These are phyloP conservation scores for Curvularia hawaiiensis DNA, from an alignment of 2,329 filamentous ascomycete genomes.

Conservation along the genomic window DNA sequence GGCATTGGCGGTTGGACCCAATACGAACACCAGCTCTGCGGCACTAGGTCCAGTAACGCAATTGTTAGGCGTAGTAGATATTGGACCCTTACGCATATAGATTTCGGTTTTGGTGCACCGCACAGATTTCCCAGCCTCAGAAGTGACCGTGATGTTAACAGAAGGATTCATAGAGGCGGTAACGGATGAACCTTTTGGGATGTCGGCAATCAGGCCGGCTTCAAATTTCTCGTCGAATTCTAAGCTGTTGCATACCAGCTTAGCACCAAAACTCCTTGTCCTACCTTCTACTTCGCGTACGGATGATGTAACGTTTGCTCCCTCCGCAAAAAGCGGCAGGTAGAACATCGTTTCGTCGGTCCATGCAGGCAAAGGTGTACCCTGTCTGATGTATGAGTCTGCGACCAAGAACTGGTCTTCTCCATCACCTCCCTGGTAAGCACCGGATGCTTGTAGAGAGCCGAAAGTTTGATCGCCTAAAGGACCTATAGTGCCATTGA, in stretches of 20 bases:
- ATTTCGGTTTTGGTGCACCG: not conserved
- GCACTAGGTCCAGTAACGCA: constrained; percentile 17
- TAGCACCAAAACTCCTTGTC: constrained; percentile 42
- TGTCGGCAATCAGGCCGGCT: not conserved
- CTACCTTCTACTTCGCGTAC: constrained; percentile 15
- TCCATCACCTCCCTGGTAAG: constrained; percentile 33
- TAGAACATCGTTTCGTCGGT: constrained; percentile 54
- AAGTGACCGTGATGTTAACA: not conserved
- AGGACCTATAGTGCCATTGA: constrained; percentile 36
- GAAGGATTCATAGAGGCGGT: not conserved
- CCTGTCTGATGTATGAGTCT: constrained; percentile 53
- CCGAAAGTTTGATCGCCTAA: not conserved
- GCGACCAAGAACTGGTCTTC: constrained; percentile 51
- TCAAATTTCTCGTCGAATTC: not conserved
- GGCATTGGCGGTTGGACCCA: constrained; percentile 20
- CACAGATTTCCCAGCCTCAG: not conserved
- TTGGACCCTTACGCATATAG: constrained; percentile 2
- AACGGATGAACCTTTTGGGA: not conserved
- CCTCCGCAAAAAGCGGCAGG: constrained; percentile 47
- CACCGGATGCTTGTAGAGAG: constrained; percentile 19
- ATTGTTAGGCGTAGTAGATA: not conserved
- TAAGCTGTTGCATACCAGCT: not conserved
- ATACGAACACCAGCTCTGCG: constrained; percentile 17
- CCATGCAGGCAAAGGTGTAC: constrained; percentile 58
- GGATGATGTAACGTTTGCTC: not conserved